Percentiles rank a stretch among this genome's conserved stretches.
phyloP scores from a whole-genome alignment of 805 yeast genomes.

The Nakazawaea ernobii region DNA sequence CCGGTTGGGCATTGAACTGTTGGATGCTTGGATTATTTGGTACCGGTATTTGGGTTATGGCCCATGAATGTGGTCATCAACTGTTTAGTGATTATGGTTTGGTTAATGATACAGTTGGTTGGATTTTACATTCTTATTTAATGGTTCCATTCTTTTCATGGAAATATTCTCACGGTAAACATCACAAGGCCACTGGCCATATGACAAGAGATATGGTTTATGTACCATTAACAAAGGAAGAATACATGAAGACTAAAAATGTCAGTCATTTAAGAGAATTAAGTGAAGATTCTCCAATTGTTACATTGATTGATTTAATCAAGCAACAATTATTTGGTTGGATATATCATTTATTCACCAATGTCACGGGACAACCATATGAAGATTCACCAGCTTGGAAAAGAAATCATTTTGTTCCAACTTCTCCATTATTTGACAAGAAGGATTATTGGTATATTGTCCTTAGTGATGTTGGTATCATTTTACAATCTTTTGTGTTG shows the following conservation, averaged over 20 bases:
- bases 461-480: constrained; percentile 67
- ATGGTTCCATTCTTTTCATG: constrained; percentile 85
- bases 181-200: constrained; percentile 88
- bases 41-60: constrained; percentile 80
- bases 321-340: constrained; percentile 77
- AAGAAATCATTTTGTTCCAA: constrained; percentile 67
- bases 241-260: constrained; percentile 36
- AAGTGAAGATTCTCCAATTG: constrained; percentile 70
- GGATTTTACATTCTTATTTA: constrained; percentile 74
- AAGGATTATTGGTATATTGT: constrained; percentile 68
- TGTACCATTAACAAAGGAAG: constrained; percentile 64
- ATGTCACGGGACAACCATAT: constrained; percentile 73
- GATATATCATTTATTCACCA: constrained; percentile 57
- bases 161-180: constrained; percentile 81
- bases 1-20: constrained; percentile 55
- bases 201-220: constrained; percentile 79
- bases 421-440: constrained; percentile 67
- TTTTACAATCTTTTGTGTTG: constrained; percentile 43
- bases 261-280: constrained; percentile 43
- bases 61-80: constrained; percentile 90
- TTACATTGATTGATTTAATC: constrained; percentile 48
- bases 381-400: constrained; percentile 38
- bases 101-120: constrained; percentile 76
- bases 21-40: constrained; percentile 57
- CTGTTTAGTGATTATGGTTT: constrained; percentile 71